A percentile compares a stretch with the other conserved stretches of the same genome.
Evolutionary conservation across 2,329 filamentous ascomycete genomes (phyloP).

Genomic region (Beauveria bassiana): DNA sequence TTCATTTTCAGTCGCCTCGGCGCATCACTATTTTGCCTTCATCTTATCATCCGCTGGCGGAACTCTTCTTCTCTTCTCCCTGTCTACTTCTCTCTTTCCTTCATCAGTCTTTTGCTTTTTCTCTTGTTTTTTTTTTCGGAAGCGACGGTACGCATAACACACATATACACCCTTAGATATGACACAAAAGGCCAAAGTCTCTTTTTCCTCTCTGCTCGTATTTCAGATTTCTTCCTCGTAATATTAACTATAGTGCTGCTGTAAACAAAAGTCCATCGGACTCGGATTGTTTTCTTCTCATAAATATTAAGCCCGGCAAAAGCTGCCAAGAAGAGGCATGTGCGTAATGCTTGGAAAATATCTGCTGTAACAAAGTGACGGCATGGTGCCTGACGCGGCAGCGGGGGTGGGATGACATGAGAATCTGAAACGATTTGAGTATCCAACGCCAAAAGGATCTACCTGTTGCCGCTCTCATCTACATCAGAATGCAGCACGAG

Average conservation of each 20-base stretch:
- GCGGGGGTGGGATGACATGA: neutral
- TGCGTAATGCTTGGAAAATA: neutral
- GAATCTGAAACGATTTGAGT: conserved; percentile 4
- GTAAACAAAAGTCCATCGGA: conserved; percentile 1
- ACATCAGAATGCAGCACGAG: conserved; percentile 67
- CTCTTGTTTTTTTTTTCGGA: neutral
- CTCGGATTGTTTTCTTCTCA: neutral
- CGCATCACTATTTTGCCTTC: neutral
- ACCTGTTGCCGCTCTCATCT: conserved; percentile 16
- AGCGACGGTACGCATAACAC: neutral
- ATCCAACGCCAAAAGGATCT: conserved; percentile 22
- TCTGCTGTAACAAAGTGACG: neutral
- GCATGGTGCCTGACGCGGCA: neutral
- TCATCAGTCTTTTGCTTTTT: neutral
- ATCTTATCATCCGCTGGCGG: conserved; percentile 4
- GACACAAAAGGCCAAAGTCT: neutral
- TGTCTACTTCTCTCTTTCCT: neutral
- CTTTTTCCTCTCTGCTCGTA: neutral
- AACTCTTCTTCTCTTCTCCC: neutral
- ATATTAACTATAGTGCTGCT: neutral
- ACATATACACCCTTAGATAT: neutral
- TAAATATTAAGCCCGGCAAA: neutral
- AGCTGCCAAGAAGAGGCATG: neutral
- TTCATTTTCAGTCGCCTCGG: neutral
- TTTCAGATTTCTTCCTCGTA: neutral